phyloP scores from a whole-genome alignment of 202 grass and related monocot species.

The Schoenoplectus triqueter region DNA sequence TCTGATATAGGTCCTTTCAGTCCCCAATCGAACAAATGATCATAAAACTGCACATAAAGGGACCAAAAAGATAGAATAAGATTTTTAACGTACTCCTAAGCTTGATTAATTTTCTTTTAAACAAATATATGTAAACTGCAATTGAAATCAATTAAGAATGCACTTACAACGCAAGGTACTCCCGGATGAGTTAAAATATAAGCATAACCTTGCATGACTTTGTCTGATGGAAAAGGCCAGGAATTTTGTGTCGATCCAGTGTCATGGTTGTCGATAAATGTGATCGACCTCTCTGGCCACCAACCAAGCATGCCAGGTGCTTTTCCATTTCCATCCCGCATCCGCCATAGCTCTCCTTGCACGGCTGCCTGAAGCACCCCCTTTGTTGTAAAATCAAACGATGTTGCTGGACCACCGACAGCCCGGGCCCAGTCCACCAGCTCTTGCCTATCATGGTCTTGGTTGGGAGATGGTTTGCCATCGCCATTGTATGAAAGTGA shows the following conservation, averaged over 20 bases:
- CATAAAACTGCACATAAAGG: too few species aligned
- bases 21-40: too few species aligned
- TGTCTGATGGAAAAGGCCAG: not conserved
- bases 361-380: not conserved
- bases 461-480: not conserved
- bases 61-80: too few species aligned
- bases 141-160: not conserved
- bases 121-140: not conserved
- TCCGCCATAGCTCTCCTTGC: not conserved
- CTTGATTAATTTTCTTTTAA: not conserved
- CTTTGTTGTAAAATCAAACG: not conserved
- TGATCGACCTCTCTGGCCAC: not conserved
- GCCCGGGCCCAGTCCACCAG: not conserved
- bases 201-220: not conserved
- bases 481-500: not conserved
- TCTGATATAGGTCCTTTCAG: too few species aligned
- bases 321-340: not conserved
- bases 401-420: not conserved
- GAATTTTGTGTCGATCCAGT: not conserved
- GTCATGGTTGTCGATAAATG: not conserved
- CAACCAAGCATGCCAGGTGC: not conserved
- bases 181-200: not conserved
- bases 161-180: not conserved
- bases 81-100: too few species aligned
- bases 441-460: not conserved